phyloP scores from a whole-genome alignment of 2,329 filamentous ascomycete species.

The Coccinonectria pachysandricola region DNA sequence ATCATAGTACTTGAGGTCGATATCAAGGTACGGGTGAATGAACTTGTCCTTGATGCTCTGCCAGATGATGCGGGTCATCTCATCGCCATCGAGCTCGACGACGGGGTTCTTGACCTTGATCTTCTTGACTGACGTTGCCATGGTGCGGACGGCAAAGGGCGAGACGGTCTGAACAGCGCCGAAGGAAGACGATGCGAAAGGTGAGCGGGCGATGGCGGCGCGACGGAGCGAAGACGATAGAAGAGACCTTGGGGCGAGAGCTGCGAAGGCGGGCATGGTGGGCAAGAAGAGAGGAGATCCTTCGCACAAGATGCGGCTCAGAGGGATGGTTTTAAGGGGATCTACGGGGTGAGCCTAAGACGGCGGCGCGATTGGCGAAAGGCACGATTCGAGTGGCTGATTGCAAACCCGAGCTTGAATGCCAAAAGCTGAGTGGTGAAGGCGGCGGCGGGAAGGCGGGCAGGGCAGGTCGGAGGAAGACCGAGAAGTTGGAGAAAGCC shows the following conservation, averaged over 20 bases:
- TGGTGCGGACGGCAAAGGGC: constrained; percentile 54
- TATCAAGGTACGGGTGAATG: constrained; percentile 89
- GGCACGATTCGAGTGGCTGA: too few species aligned
- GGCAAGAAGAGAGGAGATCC: constrained; percentile 13
- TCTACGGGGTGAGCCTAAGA: constrained; percentile 7
- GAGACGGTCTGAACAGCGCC: constrained; percentile 33
- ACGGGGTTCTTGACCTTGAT: constrained; percentile 99
- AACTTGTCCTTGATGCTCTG: constrained; percentile 98
- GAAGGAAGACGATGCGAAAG: constrained; percentile 35
- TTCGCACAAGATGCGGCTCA: too few species aligned
- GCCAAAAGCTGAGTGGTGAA: constrained; percentile 1
- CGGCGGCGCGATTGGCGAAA: constrained; percentile 8
- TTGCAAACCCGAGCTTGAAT: too few species aligned
- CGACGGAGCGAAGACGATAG: constrained; percentile 21
- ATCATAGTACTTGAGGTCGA: constrained; percentile 98
- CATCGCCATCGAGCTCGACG: constrained; percentile 88
- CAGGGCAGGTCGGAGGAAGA: constrained; percentile 3
- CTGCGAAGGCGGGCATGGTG: constrained; percentile 21
- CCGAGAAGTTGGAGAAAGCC: constrained; percentile 11
- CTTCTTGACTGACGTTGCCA: constrained; percentile 55
- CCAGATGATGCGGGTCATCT: constrained; percentile 99
- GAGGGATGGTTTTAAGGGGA: constrained; percentile 17
- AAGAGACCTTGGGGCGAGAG: constrained; percentile 21
- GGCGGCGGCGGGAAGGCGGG: background rate
- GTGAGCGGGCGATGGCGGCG: constrained; percentile 8